Evolutionary conservation across 345 rosid genomes (phyloP), one percentile per base, ranked within the genome.

Genomic region (Syzygium jambos): DNA sequence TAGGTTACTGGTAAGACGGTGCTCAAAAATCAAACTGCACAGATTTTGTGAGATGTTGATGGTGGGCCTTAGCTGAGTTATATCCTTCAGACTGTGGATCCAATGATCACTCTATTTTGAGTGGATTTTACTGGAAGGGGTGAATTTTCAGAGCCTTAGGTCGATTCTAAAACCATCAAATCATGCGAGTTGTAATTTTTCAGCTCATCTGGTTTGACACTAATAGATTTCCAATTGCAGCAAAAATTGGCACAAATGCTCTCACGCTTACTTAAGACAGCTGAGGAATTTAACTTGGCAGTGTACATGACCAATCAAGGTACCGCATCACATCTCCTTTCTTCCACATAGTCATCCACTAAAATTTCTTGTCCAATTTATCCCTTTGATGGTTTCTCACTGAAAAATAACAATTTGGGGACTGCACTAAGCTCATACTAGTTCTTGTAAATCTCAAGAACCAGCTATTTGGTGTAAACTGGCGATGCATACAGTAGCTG

Each of bases 171-270:
- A 55, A 55, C 27, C 11, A 3, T 55, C 59, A 55, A 55, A 55
- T 55, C 59, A 55, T 8, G 27, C 11, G 0, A 55, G 59, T 22
- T 55, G 59, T 7, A 3, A 52, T 15, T 52, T 52, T 54, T 7
- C 11, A 55, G 27, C 27, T 21, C 2, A 7, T 8, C 27, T 21
- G 4, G 10, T 22, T 55, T 3, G 59, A 55, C 27, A 55, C 59
- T 55, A 21, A 55, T 55, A 1, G 2, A 9, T 91, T 52, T 53
- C 54, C 38, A 65, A 90, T 88, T 90, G 87, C 95, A 97, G 98
- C 98, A 97, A 96, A 97, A 97, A 88, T 89, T 97, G 92, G 98
- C 98, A 51, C 99, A 95, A 89, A 96, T 97, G 98, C 96, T 97
- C 55, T 96, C 99, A 53, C 87, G 96, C 85, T 88, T 97, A 82